Evolutionary conservation across 108 stramenopile species (phyloP).

Genomic region (Parietichytrium sp.): DNA sequence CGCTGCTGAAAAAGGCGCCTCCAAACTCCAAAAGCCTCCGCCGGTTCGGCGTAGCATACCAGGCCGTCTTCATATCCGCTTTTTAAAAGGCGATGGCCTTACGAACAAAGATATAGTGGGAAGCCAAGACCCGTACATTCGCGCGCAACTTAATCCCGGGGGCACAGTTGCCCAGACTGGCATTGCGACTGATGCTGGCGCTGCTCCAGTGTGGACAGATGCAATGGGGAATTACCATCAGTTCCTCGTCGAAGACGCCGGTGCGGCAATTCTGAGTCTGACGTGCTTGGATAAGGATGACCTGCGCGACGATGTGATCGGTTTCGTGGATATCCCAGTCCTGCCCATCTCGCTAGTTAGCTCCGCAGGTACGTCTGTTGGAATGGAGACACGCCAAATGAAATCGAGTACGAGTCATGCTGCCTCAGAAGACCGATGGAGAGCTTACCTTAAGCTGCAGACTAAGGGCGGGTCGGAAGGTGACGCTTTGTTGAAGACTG

Average conservation of each 20-base stretch:
- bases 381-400: too few relatives aligned
- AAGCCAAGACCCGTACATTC: slow-evolving; percentile 3
- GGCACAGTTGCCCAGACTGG: background rate
- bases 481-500: too few relatives aligned
- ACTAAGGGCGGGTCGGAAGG: too few relatives aligned
- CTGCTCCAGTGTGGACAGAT: background rate
- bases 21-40: too few relatives aligned
- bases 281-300: background rate
- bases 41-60: background rate
- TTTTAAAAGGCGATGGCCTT: background rate
- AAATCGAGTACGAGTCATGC: too few relatives aligned
- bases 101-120: background rate
- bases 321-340: background rate
- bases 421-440: too few relatives aligned
- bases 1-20: too few relatives aligned
- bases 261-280: background rate
- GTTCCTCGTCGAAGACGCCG: slow-evolving; percentile 1
- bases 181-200: background rate
- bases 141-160: background rate
- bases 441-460: too few relatives aligned
- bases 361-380: too few relatives aligned
- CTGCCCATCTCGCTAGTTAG: background rate
- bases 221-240: background rate
- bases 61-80: background rate
- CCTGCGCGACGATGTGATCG: background rate